Base-by-base conservation (phyloP, 2,329 filamentous ascomycete species). In the Dactylellina sp. region DNA sequence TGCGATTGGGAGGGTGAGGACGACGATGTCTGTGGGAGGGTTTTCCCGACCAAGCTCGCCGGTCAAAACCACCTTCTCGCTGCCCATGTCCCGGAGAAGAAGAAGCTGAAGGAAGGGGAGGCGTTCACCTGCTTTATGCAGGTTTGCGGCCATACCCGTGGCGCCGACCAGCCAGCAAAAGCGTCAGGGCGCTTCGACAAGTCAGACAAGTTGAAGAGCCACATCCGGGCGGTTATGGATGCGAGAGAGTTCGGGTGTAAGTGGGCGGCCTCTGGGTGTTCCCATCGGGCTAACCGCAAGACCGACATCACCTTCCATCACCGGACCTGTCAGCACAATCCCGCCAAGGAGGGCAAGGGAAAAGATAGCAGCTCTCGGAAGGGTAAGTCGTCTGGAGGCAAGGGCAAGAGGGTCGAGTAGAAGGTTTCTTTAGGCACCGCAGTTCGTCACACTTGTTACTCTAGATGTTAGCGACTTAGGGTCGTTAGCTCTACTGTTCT, bases 271-370 rank as follows among this genome's bases (percentile, higher is more conserved):
- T 1, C 11, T 9, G 61, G 61, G 11, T 66, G 62, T 25, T 18
- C 1, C 20, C 46, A 59, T 42, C 52, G 62, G 12, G 22, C 52
- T 18, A 66, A 66, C 40, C 62, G 62, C 24, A 46, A 40, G 24
- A 66, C 55, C 7, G 62, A 66, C 46, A 49, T 66, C n/a, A 66
- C 55, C 24, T 52, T 25, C 14, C 62, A 66, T 32, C 28, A 46
- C 9, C 20, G 18, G 28, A 50, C 16, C 14, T 66, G 62, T 42
- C 22, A 20, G 35, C 39, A 40, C 46, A 53, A 53, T 16, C 47
- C 59, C 7, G n/a, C 11, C 44, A 40, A 39, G 28, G 16, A 18
- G 24, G 40, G 32, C 16, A 22, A 16, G 20, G n/a, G 22, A 35
- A 7, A 25, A 20, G 6, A 25, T 35, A n/a, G n/a, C 20, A 40